Percentiles rank a stretch among this genome's conserved stretches.
Conservation (phyloP, 768 basidiomycete species). For the Ramaria sp. region DNA sequence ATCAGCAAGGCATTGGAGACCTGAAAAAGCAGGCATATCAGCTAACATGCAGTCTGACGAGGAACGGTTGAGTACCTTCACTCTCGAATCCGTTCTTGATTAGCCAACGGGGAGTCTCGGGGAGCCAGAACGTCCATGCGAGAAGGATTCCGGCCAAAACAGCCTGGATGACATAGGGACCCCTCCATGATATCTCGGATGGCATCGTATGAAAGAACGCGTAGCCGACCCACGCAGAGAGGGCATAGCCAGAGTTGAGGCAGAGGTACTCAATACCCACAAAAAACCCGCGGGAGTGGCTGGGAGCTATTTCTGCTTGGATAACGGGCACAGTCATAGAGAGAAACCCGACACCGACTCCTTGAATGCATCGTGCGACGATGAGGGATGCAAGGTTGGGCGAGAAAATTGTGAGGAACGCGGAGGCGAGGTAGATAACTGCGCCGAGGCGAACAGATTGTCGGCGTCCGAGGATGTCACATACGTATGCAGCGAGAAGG, state of each 20-base stretch:
- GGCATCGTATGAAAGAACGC: conserved; percentile 22
- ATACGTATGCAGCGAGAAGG: conserved; percentile 36
- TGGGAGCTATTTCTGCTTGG: conserved; percentile 6
- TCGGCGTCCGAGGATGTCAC: conserved; percentile 40
- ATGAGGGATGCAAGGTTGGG: conserved; percentile 32
- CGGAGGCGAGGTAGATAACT: conserved; percentile 36
- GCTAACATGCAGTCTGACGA: too few relatives aligned
- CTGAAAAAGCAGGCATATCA: not conserved
- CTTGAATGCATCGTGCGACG: conserved; percentile 35
- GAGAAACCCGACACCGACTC: conserved; percentile 22
- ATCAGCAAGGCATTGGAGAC: conserved; percentile 4
- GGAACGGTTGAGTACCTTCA: too few relatives aligned
- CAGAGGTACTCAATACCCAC: conserved; percentile 33
- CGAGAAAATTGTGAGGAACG: conserved; percentile 37
- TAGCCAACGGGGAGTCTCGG: conserved; percentile 27
- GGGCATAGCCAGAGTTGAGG: conserved; percentile 23
- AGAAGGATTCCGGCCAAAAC: not conserved
- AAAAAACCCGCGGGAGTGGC: conserved; percentile 4
- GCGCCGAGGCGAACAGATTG: conserved; percentile 41
- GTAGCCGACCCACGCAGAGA: conserved; percentile 8
- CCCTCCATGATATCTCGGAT: conserved; percentile 6
- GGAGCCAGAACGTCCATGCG: not conserved
- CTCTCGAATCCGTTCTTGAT: conserved; percentile 9
- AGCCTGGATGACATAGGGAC: conserved; percentile 3
- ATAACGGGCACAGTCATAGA: conserved; percentile 6